Conservation (phyloP, 2,329 filamentous ascomycete genomes). For the Hymenotorrendiella dingleyae region DNA sequence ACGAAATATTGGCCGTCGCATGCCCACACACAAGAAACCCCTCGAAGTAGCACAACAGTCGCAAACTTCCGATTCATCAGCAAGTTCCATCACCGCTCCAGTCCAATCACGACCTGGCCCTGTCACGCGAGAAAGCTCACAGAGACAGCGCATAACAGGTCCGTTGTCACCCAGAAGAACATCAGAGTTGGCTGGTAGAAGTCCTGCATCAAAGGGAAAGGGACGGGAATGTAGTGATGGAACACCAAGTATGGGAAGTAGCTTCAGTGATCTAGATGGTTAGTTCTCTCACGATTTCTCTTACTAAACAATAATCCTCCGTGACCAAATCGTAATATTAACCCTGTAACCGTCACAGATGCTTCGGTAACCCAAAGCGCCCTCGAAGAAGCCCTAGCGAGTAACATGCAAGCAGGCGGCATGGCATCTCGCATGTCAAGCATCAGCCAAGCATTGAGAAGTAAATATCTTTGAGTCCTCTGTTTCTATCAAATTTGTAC, state of each 20-base stretch:
- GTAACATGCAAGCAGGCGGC: slow-evolving; percentile 59
- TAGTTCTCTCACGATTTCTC: slow-evolving; percentile 19
- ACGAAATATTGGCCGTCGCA: slow-evolving; percentile 2
- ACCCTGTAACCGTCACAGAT: slow-evolving; percentile 53
- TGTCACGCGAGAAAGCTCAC: slow-evolving; percentile 10
- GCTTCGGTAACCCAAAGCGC: slow-evolving; percentile 76
- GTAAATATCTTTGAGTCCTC: slow-evolving; percentile 44
- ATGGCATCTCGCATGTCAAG: slow-evolving; percentile 61
- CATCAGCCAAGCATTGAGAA: slow-evolving; percentile 59
- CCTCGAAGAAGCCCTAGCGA: slow-evolving; percentile 70
- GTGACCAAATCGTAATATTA: slow-evolving; percentile 5
- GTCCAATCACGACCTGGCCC: slow-evolving; percentile 14
- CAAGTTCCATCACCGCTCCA: slow-evolving; percentile 37
- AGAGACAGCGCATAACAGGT: slow-evolving; percentile 27
- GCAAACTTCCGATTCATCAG: slow-evolving; percentile 56
- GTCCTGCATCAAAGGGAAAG: slow-evolving; percentile 45
- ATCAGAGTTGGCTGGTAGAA: slow-evolving; percentile 51
- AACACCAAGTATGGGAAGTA: slow-evolving; percentile 76
- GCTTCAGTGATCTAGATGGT: slow-evolving; percentile 81
- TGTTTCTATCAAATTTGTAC: neutral
- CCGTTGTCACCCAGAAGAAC: slow-evolving; percentile 55
- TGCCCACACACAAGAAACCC: slow-evolving; percentile 15
- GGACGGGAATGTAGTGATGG: slow-evolving; percentile 63
- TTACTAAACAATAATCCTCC: neutral
- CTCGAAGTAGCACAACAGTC: slow-evolving; percentile 22